Conservation (phyloP, 257 asterid species). For the Verbascum thapsus region DNA sequence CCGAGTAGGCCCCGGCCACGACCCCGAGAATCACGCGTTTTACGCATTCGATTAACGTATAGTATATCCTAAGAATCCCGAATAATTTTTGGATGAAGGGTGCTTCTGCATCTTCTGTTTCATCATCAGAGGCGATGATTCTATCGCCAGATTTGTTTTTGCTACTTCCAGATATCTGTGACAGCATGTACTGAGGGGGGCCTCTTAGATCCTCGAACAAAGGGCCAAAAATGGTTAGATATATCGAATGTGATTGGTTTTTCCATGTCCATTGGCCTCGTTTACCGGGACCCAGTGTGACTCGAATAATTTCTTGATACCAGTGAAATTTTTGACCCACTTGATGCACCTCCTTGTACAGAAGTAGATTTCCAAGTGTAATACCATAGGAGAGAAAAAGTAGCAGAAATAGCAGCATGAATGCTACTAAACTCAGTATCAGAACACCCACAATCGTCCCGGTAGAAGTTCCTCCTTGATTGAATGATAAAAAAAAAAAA, state of each 20-base stretch:
- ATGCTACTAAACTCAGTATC: constrained; percentile 59
- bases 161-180: constrained; percentile 65
- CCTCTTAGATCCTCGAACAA: constrained; percentile 95
- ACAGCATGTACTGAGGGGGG: constrained; percentile 94
- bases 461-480: constrained; percentile 70
- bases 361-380: constrained; percentile 78
- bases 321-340: constrained; percentile 71
- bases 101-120: constrained; percentile 92
- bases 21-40: constrained; percentile 69
- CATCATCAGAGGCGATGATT: constrained; percentile 87
- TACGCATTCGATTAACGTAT: constrained; percentile 60
- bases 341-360: constrained; percentile 87
- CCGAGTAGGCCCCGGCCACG: constrained; percentile 65
- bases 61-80: constrained; percentile 87
- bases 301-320: constrained; percentile 88
- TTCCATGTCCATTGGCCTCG: constrained; percentile 99
- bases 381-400: constrained; percentile 81
- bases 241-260: constrained; percentile 43
- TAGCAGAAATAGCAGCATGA: constrained; percentile 56
- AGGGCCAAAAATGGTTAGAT: constrained; percentile 68
- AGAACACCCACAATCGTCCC: constrained; percentile 67
- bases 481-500: no score
- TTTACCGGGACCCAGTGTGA: constrained; percentile 89
- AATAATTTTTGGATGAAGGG: constrained; percentile 81
- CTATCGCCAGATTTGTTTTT: constrained; percentile 43